Base-by-base conservation (phyloP, 1,284 basidiomycete genomes). In the Earliella scabrosa region DNA sequence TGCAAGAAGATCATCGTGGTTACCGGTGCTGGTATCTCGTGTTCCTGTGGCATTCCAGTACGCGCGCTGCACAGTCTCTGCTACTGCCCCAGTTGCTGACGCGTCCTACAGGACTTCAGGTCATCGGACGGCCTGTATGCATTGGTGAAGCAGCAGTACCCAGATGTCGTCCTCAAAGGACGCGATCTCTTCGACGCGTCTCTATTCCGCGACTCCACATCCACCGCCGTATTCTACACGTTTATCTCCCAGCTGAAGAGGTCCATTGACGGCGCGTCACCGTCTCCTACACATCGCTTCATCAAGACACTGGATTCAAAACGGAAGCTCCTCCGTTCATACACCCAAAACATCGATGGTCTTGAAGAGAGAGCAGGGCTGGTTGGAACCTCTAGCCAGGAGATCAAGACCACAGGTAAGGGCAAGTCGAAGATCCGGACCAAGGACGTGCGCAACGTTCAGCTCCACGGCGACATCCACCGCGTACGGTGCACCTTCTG, bases 341-440 rank as follows among this genome's bases (percentile, higher is more conserved):
- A 98, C 72, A 97, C 96, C 0, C 95, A 97, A 73, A 98, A 97
- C 69, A 95, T 98, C 48, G 96, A 98, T 72, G 95, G 93, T 6
- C 77, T 98, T 20, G 96, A 98, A 71, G 88, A 89, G 64, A 81
- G 83, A 52, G 86, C 86, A 1, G 96, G 95, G 0, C 80, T 98
- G 7, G 71, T 82, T 32, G 80, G 88, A 38, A 85, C 80, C 58
- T 82, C 85, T 3, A 83, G 81, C 59, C 76, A 82, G 43, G 79
- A 78, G 8, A 80, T 76, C 2, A 83, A 77, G 66, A 69, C 70
- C 1, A 77, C 68, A 27, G 78, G 81, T 54, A 87, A 88, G 70
- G 80, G 87, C 44, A 86, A 90, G 74, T 70, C 73, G 16, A 90
- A 83, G 69, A 70, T 90, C 50, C 81, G 80, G 64, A 78, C 81